Percentiles rank a stretch among this genome's conserved stretches.
These are phyloP conservation scores for Picea sitchensis DNA, from an alignment of 75 land plant species.

Conservation along the genomic window DNA sequence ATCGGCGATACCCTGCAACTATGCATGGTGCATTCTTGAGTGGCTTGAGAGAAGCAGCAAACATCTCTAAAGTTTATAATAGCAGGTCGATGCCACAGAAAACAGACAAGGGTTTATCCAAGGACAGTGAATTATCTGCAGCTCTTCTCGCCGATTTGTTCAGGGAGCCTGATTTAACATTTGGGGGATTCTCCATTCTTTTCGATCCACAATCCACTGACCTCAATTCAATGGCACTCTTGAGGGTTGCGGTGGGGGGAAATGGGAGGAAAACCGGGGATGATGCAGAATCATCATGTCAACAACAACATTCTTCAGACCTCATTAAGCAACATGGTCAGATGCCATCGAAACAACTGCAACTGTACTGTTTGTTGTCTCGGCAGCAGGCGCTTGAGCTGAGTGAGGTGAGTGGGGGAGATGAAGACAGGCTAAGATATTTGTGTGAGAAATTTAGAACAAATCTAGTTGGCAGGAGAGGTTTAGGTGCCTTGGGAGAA, in stretches of 20 bases:
- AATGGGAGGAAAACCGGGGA: constrained; percentile 15
- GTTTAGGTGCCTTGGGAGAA: constrained; percentile 84
- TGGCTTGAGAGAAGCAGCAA: constrained; percentile 87
- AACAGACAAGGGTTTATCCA: constrained; percentile 14
- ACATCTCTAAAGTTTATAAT: constrained; percentile 54
- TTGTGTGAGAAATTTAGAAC: constrained; percentile 51
- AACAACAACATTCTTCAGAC: not conserved
- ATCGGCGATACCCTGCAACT: constrained; percentile 85
- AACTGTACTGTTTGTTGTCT: constrained; percentile 58
- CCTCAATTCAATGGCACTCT: constrained; percentile 36
- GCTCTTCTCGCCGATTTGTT: constrained; percentile 46
- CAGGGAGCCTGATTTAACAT: constrained; percentile 58
- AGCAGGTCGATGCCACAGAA: constrained; percentile 28
- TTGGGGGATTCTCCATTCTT: constrained; percentile 64
- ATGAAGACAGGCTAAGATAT: constrained; percentile 48
- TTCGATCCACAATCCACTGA: constrained; percentile 57
- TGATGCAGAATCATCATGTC: constrained; percentile 19
- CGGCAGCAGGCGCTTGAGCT: constrained; percentile 65
- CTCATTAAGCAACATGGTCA: constrained; percentile 4
- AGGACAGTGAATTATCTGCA: constrained; percentile 33
- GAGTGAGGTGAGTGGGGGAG: constrained; percentile 45
- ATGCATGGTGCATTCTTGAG: constrained; percentile 98
- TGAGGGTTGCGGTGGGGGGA: constrained; percentile 42
- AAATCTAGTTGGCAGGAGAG: constrained; percentile 86
- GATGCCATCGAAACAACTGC: constrained; percentile 15